A percentile compares a stretch with the other conserved stretches of the same genome.
Conservation (phyloP, 2,329 filamentous ascomycete genomes). For the Ophiostoma tasmaniense region DNA sequence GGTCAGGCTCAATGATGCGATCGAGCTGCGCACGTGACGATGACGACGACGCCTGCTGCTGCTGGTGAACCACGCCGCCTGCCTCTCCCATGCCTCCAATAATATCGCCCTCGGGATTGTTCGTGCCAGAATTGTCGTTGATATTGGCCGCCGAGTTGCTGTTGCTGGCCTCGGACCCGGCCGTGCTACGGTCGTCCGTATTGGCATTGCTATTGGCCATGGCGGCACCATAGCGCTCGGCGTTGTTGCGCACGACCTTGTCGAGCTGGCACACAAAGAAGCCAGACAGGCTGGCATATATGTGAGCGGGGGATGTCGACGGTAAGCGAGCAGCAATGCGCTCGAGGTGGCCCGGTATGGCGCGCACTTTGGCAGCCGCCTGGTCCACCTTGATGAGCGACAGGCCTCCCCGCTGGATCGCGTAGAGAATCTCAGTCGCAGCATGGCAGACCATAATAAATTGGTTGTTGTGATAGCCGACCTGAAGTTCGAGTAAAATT, state of each 20-base stretch:
- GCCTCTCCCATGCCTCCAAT: background rate
- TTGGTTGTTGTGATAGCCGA: constrained; percentile 25
- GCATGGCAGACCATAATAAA: constrained; percentile 25
- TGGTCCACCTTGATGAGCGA: constrained; percentile 16
- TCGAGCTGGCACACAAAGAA: constrained; percentile 21
- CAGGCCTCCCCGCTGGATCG: constrained; percentile 19
- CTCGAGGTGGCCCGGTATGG: constrained; percentile 19
- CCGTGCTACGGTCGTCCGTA: constrained; percentile 2
- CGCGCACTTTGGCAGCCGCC: constrained; percentile 17
- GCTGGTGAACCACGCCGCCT: background rate
- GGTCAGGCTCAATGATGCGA: constrained; percentile 14
- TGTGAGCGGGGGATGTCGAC: constrained; percentile 17
- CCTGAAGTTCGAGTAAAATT: constrained; percentile 18
- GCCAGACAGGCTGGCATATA: constrained; percentile 19
- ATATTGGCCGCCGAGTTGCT: background rate
- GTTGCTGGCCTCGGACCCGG: background rate
- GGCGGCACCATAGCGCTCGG: constrained; percentile 11
- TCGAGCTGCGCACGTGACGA: background rate
- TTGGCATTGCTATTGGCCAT: background rate
- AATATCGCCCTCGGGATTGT: background rate
- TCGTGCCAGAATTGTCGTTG: background rate
- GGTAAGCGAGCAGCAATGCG: constrained; percentile 19
- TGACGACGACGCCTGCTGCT: background rate
- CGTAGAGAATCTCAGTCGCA: constrained; percentile 22
- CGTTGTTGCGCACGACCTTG: constrained; percentile 17